These are phyloP conservation scores for Sextonia rubra DNA, from an alignment of 164 flowering plant genomes.

Conservation along the genomic window DNA sequence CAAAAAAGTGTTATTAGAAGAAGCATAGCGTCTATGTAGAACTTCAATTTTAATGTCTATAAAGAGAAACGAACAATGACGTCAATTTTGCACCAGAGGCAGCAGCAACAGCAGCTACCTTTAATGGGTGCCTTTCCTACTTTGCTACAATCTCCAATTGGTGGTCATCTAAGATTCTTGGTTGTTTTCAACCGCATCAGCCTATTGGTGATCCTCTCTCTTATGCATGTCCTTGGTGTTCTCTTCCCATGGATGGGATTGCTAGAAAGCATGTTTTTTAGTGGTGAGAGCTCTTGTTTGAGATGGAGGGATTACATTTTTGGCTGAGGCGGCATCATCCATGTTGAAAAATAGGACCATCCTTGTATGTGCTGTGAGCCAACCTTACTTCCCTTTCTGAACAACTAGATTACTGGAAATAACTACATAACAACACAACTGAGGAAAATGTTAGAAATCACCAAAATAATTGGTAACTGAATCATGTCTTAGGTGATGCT, in stretches of 20 bases:
- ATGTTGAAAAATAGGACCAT: constrained; percentile 75
- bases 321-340: constrained; percentile 61
- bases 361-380: constrained; percentile 87
- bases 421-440: too few relatives aligned
- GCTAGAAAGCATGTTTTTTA: constrained; percentile 20
- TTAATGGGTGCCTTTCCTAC: constrained; percentile 27
- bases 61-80: neutral
- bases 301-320: constrained; percentile 73
- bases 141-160: constrained; percentile 33
- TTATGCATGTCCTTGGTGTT: constrained; percentile 56
- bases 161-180: constrained; percentile 27
- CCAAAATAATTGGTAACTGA: too few relatives aligned
- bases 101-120: constrained; percentile 20
- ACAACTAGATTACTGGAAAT: too few relatives aligned
- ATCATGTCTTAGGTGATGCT: too few relatives aligned
- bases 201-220: constrained; percentile 42
- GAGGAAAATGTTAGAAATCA: too few relatives aligned
- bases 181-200: constrained; percentile 40
- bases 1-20: too few relatives aligned
- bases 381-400: constrained; percentile 87
- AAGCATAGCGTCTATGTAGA: too few relatives aligned
- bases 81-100: constrained; percentile 52
- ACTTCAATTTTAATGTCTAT: neutral
- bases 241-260: constrained; percentile 43
- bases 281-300: constrained; percentile 16